These are phyloP conservation scores for Lactarius hengduanensis DNA, from an alignment of 768 basidiomycete genomes.

Conservation along the genomic window DNA sequence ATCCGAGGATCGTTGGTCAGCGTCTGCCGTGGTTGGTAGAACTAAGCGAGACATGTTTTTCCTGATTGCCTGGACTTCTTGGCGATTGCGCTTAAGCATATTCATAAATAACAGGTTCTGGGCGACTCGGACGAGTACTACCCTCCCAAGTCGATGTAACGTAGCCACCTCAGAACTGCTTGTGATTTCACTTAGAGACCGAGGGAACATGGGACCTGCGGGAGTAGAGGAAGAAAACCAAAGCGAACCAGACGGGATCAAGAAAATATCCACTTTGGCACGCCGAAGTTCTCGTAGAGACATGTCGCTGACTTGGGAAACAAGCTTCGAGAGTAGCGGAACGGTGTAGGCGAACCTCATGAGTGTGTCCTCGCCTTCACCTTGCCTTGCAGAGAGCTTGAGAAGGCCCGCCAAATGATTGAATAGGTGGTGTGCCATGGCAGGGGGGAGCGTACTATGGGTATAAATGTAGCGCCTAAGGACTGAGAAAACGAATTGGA, in stretches of 20 bases:
- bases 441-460: slow-evolving; percentile 56
- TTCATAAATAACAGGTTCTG: slow-evolving; percentile 68
- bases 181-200: slow-evolving; percentile 40
- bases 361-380: slow-evolving; percentile 45
- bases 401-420: slow-evolving; percentile 70
- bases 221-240: slow-evolving; percentile 66
- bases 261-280: slow-evolving; percentile 65
- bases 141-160: slow-evolving; percentile 46
- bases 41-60: slow-evolving; percentile 63
- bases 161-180: slow-evolving; percentile 32
- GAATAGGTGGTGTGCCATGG: slow-evolving; percentile 63
- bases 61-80: slow-evolving; percentile 65
- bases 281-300: slow-evolving; percentile 69
- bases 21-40: slow-evolving; percentile 46
- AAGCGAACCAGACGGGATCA: slow-evolving; percentile 67
- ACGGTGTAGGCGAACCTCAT: slow-evolving; percentile 53
- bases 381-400: slow-evolving; percentile 49
- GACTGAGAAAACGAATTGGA: slow-evolving; percentile 48
- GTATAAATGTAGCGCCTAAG: slow-evolving; percentile 60
- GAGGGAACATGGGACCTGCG: slow-evolving; percentile 60
- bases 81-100: slow-evolving; percentile 62
- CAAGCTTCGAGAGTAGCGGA: slow-evolving; percentile 58
- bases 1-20: slow-evolving; percentile 11
- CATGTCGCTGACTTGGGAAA: slow-evolving; percentile 66
- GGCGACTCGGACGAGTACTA: slow-evolving; percentile 63